phyloP scores from a whole-genome alignment of 2,329 filamentous ascomycete genomes.

The Talaromyces sp. region DNA sequence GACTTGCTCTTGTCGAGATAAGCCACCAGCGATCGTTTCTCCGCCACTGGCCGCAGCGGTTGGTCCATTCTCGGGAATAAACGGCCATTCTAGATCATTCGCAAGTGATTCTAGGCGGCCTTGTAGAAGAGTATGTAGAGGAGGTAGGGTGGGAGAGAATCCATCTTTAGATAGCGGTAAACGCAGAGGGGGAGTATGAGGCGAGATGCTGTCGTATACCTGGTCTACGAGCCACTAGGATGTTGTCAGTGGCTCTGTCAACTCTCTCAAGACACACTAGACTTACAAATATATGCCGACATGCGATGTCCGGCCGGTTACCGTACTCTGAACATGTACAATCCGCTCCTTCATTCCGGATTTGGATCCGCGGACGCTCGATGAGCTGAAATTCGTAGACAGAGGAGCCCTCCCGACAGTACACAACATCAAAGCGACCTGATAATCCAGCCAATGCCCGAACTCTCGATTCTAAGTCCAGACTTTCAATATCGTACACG shows the following conservation, averaged over 20 bases:
- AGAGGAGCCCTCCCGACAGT: slow-evolving; percentile 29
- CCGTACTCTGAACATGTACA: slow-evolving; percentile 39
- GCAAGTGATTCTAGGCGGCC: slow-evolving; percentile 33
- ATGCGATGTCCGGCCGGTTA: slow-evolving; percentile 31
- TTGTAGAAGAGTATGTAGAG: slow-evolving; percentile 33
- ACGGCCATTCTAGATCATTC: slow-evolving; percentile 35
- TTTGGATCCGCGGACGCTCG: slow-evolving; percentile 35
- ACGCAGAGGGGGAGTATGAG: slow-evolving; percentile 26
- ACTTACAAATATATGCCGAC: slow-evolving; percentile 44
- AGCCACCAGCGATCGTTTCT: slow-evolving; percentile 18
- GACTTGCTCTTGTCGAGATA: slow-evolving; percentile 39
- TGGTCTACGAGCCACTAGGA: slow-evolving; percentile 43
- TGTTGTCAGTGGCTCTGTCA: slow-evolving; percentile 11
- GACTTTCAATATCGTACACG: slow-evolving; percentile 32
- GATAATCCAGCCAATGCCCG: slow-evolving; percentile 35
- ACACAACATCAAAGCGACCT: slow-evolving; percentile 33
- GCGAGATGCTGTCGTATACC: slow-evolving; percentile 35
- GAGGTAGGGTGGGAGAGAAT: slow-evolving; percentile 28
- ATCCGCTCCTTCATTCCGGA: slow-evolving; percentile 29
- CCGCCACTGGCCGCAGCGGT: neutral
- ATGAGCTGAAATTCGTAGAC: slow-evolving; percentile 39
- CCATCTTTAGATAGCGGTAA: slow-evolving; percentile 34
- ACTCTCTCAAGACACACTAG: neutral
- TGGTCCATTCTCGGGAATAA: slow-evolving; percentile 22
- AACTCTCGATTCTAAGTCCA: slow-evolving; percentile 31